phyloP scores from a whole-genome alignment of 805 yeast genomes.

The Komagataella kurtzmanii region DNA sequence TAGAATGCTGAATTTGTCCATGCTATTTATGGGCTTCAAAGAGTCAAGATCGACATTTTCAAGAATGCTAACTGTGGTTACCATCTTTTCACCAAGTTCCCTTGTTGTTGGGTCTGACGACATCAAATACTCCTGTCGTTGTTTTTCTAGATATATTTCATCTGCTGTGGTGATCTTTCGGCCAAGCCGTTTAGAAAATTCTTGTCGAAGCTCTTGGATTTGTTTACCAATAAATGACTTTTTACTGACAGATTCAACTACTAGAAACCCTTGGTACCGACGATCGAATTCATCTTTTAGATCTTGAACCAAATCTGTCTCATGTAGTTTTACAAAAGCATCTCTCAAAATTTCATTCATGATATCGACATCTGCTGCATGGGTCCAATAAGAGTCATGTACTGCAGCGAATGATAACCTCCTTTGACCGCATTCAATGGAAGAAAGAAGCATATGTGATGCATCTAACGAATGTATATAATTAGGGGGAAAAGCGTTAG shows the following conservation, averaged over 20 bases:
- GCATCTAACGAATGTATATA: constrained; percentile 93
- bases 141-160: constrained; percentile 59
- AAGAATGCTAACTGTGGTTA: constrained; percentile 57
- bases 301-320: constrained; percentile 54
- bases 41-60: constrained; percentile 13
- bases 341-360: constrained; percentile 66
- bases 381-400: constrained; percentile 98
- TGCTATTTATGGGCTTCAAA: constrained; percentile 6
- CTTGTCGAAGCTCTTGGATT: constrained; percentile 34
- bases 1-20: constrained; percentile 26
- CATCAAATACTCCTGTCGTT: constrained; percentile 39
- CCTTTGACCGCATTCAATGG: constrained; percentile 54
- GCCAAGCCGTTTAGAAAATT: constrained; percentile 33
- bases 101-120: constrained; percentile 37
- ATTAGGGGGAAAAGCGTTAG: constrained; percentile 91
- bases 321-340: constrained; percentile 68
- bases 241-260: constrained; percentile 40
- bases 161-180: constrained; percentile 52
- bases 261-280: constrained; percentile 63
- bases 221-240: constrained; percentile 35
- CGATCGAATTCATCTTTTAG: constrained; percentile 69
- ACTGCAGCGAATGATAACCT: constrained; percentile 81
- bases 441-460: constrained; percentile 89
- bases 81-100: constrained; percentile 38
- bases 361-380: constrained; percentile 66